phyloP scores from a whole-genome alignment of 1,284 basidiomycete genomes.

The Irpex lacteus region DNA sequence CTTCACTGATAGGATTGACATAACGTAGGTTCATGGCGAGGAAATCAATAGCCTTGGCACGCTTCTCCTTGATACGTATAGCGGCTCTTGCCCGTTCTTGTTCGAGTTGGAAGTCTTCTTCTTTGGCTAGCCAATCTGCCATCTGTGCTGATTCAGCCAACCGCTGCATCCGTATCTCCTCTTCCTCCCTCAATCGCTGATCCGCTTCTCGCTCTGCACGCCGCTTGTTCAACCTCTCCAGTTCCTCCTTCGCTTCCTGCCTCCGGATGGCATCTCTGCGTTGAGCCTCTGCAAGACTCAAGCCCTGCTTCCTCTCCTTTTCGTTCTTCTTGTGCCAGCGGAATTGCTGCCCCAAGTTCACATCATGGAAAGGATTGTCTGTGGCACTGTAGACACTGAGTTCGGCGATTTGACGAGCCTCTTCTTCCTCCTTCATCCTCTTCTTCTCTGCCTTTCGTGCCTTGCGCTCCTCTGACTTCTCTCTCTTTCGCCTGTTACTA shows the following conservation, averaged over 20 bases:
- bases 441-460: conserved; percentile 82
- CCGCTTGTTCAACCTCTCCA: conserved; percentile 87
- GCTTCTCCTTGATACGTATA: conserved; percentile 92
- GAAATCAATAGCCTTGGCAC: conserved; percentile 95
- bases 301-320: conserved; percentile 88
- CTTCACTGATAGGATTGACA: conserved; percentile 58
- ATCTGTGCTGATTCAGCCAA: conserved; percentile 94
- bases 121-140: conserved; percentile 97
- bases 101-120: conserved; percentile 96
- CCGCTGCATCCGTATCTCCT: conserved; percentile 85
- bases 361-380: conserved; percentile 97
- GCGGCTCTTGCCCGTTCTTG: conserved; percentile 90
- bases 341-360: conserved; percentile 93
- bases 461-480: conserved; percentile 75
- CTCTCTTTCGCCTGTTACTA: conserved; percentile 68
- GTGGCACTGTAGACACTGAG: conserved; percentile 91
- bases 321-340: conserved; percentile 99
- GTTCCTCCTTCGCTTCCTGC: conserved; percentile 92
- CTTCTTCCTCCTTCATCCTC: conserved; percentile 80
- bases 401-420: conserved; percentile 83
- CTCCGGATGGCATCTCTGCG: conserved; percentile 78
- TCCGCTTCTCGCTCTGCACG: conserved; percentile 93
- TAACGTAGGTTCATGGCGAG: conserved; percentile 91
- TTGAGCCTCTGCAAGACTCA: conserved; percentile 80
- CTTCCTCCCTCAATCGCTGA: conserved; percentile 85